Conservation (phyloP, 805 yeast species). For the Huiozyma naganishii region DNA sequence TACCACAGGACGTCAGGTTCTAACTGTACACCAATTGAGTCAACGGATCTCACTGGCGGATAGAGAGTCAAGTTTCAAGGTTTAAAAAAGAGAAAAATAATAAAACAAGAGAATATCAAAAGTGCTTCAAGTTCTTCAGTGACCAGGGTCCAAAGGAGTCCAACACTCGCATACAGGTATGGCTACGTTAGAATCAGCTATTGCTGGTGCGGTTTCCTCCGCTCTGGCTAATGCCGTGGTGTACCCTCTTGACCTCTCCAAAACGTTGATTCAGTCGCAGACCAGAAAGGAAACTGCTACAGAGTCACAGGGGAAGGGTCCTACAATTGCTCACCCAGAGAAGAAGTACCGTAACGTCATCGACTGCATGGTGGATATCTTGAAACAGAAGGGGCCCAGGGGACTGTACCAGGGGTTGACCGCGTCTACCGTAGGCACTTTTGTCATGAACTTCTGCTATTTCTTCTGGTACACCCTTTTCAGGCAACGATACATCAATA, state of each 20-base stretch:
- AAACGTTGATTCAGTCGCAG: conserved; percentile 70
- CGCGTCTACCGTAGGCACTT: conserved; percentile 58
- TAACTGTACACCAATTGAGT: conserved; percentile 14
- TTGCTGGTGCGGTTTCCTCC: conserved; percentile 76
- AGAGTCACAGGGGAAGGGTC: neutral
- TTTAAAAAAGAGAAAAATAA: neutral
- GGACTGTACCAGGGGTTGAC: conserved; percentile 69
- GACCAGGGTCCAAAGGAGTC: too few species aligned
- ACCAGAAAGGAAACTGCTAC: conserved; percentile 10
- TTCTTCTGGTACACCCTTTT: conserved; percentile 81
- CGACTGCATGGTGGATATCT: conserved; percentile 54
- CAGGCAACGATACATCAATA: conserved; percentile 39
- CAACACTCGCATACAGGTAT: conserved; percentile 14
- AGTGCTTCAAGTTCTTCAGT: too few species aligned
- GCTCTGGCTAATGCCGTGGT: conserved; percentile 68
- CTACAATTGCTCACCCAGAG: neutral
- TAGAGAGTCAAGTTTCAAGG: too few species aligned
- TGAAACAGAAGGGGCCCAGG: conserved; percentile 43
- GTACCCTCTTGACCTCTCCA: conserved; percentile 71
- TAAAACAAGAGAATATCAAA: neutral
- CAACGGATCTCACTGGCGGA: neutral
- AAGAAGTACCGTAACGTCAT: conserved; percentile 39
- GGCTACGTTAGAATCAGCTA: conserved; percentile 59
- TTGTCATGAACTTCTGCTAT: conserved; percentile 71
- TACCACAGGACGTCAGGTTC: conserved; percentile 59